phyloP scores from a whole-genome alignment of 768 basidiomycete genomes.

The Myochromella boudieri region DNA sequence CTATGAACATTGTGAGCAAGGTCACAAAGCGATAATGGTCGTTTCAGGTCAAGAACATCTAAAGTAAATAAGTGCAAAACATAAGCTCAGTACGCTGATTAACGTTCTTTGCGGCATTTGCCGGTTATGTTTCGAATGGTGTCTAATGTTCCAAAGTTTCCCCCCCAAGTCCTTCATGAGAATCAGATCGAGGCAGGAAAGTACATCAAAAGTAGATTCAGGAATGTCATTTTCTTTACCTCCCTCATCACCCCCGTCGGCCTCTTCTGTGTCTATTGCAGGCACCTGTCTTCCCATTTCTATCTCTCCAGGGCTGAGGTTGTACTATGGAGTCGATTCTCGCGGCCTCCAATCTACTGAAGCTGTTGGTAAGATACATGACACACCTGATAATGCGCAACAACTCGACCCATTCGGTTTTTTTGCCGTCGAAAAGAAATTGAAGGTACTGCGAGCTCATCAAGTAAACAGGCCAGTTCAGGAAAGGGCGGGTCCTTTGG shows the following conservation, averaged over 20 bases:
- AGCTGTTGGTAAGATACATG: conserved; percentile 9
- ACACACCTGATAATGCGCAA: conserved; percentile 16
- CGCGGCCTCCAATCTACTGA: neutral
- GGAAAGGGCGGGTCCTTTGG: conserved; percentile 15
- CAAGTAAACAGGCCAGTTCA: conserved; percentile 20
- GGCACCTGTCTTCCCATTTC: neutral
- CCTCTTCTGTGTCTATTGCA: conserved; percentile 7
- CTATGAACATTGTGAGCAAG: too few relatives aligned
- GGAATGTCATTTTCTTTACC: conserved; percentile 13
- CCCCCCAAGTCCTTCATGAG: too few relatives aligned
- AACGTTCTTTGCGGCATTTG: too few relatives aligned
- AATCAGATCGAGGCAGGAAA: too few relatives aligned
- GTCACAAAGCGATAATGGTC: too few relatives aligned
- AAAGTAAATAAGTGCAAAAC: too few relatives aligned
- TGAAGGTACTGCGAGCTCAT: conserved; percentile 41
- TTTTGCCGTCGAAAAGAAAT: conserved; percentile 49
- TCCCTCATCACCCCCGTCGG: conserved; percentile 17
- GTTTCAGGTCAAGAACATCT: too few relatives aligned
- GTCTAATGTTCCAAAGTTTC: too few relatives aligned
- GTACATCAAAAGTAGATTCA: too few relatives aligned
- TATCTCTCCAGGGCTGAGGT: neutral
- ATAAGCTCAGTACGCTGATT: too few relatives aligned
- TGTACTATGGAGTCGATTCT: conserved; percentile 4
- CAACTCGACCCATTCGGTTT: conserved; percentile 60
- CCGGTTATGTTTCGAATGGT: too few relatives aligned